Evolutionary conservation across 768 basidiomycete genomes (phyloP).

Genomic region (Sutorius australiensis): DNA sequence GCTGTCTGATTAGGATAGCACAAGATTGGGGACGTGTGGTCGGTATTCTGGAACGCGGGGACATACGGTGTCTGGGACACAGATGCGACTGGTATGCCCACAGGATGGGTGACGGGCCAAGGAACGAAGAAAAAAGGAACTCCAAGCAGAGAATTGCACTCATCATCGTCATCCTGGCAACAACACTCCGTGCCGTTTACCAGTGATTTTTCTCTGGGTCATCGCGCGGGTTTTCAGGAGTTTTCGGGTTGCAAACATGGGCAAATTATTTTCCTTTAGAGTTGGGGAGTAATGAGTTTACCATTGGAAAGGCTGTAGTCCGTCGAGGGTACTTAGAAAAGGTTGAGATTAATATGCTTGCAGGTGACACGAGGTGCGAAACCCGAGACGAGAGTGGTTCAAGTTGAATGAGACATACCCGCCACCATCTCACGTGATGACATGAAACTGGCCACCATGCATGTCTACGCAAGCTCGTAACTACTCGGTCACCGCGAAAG

Average conservation of each 20-base stretch:
- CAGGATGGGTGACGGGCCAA: conserved; percentile 37
- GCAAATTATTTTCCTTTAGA: no score
- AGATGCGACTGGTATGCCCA: conserved; percentile 59
- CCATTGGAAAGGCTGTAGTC: no score
- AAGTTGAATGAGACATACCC: no score
- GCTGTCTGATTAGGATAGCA: conserved; percentile 47
- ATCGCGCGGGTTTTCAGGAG: no score
- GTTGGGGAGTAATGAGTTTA: background rate
- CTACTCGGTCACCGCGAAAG: background rate
- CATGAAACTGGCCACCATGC: background rate
- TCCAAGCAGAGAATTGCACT: conserved; percentile 32
- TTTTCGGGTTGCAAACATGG: background rate
- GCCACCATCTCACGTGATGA: background rate
- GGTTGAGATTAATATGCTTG: no score
- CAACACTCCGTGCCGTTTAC: background rate
- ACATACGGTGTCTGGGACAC: conserved; percentile 34
- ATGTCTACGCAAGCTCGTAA: background rate
- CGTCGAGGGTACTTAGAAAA: no score
- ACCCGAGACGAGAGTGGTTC: no score
- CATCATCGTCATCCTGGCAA: conserved; percentile 8
- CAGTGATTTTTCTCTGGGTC: background rate
- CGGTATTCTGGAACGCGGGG: conserved; percentile 44
- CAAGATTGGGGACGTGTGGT: conserved; percentile 47
- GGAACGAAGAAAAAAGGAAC: conserved; percentile 43
- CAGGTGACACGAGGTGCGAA: no score